phyloP scores from a whole-genome alignment of 169 alveolate species.

The Plasmodium gallinaceum region DNA sequence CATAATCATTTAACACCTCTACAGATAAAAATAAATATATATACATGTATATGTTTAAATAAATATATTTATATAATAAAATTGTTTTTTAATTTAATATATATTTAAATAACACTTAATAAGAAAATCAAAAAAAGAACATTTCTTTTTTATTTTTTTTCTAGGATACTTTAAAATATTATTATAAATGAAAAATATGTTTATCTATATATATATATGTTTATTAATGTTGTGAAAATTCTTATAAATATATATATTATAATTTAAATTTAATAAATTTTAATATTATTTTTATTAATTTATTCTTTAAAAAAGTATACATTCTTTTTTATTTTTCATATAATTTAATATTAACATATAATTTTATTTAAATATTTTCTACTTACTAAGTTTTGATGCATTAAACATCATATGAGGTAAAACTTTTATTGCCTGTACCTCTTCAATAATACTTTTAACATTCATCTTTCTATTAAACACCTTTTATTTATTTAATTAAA shows the following conservation, averaged over 20 bases:
- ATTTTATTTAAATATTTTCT: neutral
- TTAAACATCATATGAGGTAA: conserved; percentile 76
- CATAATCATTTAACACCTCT: conserved; percentile 67
- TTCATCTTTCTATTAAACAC: conserved; percentile 32
- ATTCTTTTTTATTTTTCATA: too few species aligned
- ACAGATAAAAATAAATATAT: neutral
- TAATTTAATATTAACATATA: too few species aligned
- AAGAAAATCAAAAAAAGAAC: too few species aligned
- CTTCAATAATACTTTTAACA: conserved; percentile 43
- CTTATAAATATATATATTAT: neutral
- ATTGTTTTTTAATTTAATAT: too few species aligned
- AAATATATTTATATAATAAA: neutral
- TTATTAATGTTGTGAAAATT: neutral
- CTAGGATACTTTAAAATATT: too few species aligned
- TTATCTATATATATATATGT: neutral
- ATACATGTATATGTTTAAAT: neutral
- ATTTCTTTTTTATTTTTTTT: too few species aligned
- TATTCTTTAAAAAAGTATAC: too few species aligned
- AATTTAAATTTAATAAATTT: neutral
- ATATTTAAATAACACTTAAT: neutral
- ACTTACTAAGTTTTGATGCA: conserved; percentile 72
- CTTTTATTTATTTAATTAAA: neutral
- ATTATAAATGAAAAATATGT: neutral
- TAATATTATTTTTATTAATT: too few species aligned
- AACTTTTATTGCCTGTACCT: conserved; percentile 71